Base-by-base conservation (phyloP, 2,329 filamentous ascomycete genomes). In the Aaosphaeria pasadenensis region DNA sequence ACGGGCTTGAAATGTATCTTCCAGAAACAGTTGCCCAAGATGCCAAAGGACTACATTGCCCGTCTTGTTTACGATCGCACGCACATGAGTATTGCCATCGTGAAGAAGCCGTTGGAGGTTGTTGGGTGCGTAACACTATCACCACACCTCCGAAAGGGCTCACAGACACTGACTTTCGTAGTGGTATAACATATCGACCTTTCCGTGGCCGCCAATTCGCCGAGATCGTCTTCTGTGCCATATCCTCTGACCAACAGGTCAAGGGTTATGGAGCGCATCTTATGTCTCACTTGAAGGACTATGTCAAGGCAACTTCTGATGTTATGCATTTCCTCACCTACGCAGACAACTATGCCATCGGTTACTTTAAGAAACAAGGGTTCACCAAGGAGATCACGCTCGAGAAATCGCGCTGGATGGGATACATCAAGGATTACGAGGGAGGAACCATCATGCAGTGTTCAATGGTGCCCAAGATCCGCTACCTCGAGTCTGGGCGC, bases 271-370 rank as follows among this genome's bases (percentile, higher is more conserved):
- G 94, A 55, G 92, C 94, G 7, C 92, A 97, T 77, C 79, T 99
- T 17, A 99, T 99, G 94, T 92, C 89, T 2, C 94, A 99, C 68
- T 76, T 99, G 41, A 99, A 99, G 74, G 84, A 99, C 75, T 99
- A 96, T 62, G 94, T 99, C 69, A 96, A 96, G 71, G 91, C 92
- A 5, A 96, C 92, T 1, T 95, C 89, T 46, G 86, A 91, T 56
- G 91, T 99, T 42, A 97, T 96, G 91, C 91, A 99, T 71, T 99
- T 99, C 71, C 79, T 99, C 2, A 99, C 94, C 1, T 99, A 99
- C 64, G 94, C 94, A 55, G 94, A 99, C 71, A 99, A 99, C 71
- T 97, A 97, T 65, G 94, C 94, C 36, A 99, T 96, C 56, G 94
- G 94, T 7, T 99, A 97, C 71, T 99, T 99, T 73, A 95, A 97